These are phyloP conservation scores for Elaeis guineensis DNA, from an alignment of 176 grass and related monocot species.

Conservation along the genomic window DNA sequence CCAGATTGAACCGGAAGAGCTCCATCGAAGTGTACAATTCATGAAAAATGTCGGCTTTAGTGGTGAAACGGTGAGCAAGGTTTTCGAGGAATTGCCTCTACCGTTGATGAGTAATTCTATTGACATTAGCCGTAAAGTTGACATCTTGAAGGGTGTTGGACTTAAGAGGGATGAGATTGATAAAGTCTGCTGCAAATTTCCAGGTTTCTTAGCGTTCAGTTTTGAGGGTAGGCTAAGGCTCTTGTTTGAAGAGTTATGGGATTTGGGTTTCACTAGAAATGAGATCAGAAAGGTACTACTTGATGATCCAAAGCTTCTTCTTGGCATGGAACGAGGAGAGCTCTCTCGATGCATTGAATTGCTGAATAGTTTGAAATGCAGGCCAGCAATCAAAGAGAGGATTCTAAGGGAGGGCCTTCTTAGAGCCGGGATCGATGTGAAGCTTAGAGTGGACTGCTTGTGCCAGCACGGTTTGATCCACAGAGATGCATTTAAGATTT, in stretches of 20 bases:
- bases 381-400: conserved; percentile 32
- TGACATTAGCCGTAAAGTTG: conserved; percentile 17
- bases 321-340: conserved; percentile 58
- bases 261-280: conserved; percentile 25
- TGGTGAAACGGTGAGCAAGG: conserved; percentile 17
- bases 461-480: conserved; percentile 49
- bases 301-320: conserved; percentile 35
- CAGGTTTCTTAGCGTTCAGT: conserved; percentile 22
- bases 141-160: conserved; percentile 20
- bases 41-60: conserved; percentile 26
- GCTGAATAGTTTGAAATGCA: conserved; percentile 53
- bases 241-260: conserved; percentile 37
- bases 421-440: conserved; percentile 27
- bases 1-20: conserved; percentile 4
- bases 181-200: conserved; percentile 26
- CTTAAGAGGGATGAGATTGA: conserved; percentile 21
- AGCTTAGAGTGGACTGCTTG: conserved; percentile 58
- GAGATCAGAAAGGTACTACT: conserved; percentile 37
- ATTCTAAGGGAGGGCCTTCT: conserved; percentile 41
- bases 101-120: conserved; percentile 7
- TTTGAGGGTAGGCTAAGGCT: conserved; percentile 20
- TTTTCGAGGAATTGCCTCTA: conserved; percentile 24
- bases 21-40: background rate
- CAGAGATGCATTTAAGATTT: conserved; percentile 59
- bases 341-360: conserved; percentile 38